phyloP scores from a whole-genome alignment of 2,329 filamentous ascomycete genomes.

The Elsinoe perseae region DNA sequence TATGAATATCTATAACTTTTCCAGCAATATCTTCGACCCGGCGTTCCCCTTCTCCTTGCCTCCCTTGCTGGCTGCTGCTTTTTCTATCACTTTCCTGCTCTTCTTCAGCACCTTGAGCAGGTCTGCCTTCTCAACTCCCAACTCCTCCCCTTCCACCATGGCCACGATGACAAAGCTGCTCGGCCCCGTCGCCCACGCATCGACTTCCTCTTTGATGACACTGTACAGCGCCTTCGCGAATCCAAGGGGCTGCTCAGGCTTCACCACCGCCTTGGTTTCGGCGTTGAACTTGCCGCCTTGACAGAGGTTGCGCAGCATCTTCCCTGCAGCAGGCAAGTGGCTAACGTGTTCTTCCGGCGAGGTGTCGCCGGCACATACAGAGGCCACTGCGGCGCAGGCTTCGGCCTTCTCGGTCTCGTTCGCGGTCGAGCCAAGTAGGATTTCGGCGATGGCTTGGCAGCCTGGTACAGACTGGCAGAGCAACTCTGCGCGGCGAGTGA shows the following conservation, averaged over 20 bases:
- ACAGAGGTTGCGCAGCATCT: constrained; percentile 85
- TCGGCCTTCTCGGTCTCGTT: constrained; percentile 18
- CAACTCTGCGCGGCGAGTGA: constrained; percentile 58
- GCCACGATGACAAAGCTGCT: constrained; percentile 82
- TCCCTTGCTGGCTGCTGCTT: constrained; percentile 48
- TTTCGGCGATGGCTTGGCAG: constrained; percentile 76
- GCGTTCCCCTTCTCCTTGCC: constrained; percentile 41
- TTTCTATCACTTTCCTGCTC: constrained; percentile 62
- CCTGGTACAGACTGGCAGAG: constrained; percentile 72
- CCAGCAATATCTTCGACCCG: constrained; percentile 40
- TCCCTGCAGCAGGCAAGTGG: constrained; percentile 57
- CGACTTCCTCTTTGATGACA: constrained; percentile 63
- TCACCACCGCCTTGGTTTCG: constrained; percentile 58
- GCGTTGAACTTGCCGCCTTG: constrained; percentile 82
- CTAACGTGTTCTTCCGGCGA: constrained; percentile 51
- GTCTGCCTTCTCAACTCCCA: constrained; percentile 57
- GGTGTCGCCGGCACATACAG: constrained; percentile 34
- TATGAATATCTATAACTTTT: constrained; percentile 27
- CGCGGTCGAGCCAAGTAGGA: constrained; percentile 71
- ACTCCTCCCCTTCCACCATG: constrained; percentile 60
- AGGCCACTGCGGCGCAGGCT: constrained; percentile 60
- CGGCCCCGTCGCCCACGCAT: constrained; percentile 77
- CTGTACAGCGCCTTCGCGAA: constrained; percentile 80
- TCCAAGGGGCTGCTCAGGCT: constrained; percentile 65
- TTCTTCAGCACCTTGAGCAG: constrained; percentile 64